These are phyloP conservation scores for Phytophthora pistaciae DNA, from an alignment of 352 stramenopile species.

Conservation along the genomic window DNA sequence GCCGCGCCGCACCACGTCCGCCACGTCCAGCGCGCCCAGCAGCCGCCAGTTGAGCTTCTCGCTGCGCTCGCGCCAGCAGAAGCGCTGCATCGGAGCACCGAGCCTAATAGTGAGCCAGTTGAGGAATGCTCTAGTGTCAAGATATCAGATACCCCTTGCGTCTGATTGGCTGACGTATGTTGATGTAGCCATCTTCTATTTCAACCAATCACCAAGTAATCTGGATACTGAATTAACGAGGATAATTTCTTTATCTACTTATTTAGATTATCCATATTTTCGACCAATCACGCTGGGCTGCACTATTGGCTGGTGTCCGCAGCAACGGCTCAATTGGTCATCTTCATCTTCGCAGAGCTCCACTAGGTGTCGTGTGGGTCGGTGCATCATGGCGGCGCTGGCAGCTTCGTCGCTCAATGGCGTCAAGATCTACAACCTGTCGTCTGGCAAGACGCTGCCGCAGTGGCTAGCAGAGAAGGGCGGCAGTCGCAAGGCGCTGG, in stretches of 20 bases:
- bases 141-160: slow-evolving; percentile 14
- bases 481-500: slow-evolving; percentile 42
- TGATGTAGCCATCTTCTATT: slow-evolving; percentile 17
- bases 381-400: slow-evolving; percentile 71
- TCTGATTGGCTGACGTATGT: slow-evolving; percentile 10
- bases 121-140: slow-evolving; percentile 12
- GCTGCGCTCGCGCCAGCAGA: slow-evolving; percentile 81
- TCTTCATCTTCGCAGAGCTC: background rate
- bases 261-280: background rate
- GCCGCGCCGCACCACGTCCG: slow-evolving; percentile 56
- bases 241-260: too few species aligned
- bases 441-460: slow-evolving; percentile 94
- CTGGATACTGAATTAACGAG: too few species aligned
- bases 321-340: background rate
- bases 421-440: slow-evolving; percentile 97
- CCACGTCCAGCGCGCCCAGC: slow-evolving; percentile 56
- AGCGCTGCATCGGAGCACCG: slow-evolving; percentile 37
- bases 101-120: slow-evolving; percentile 3
- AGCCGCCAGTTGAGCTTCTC: slow-evolving; percentile 82
- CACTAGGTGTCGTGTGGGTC: background rate
- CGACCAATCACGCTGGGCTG: slow-evolving; percentile 1
- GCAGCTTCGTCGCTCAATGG: slow-evolving; percentile 90
- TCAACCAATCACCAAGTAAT: slow-evolving; percentile 9
- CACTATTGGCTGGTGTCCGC: slow-evolving; percentile 13
- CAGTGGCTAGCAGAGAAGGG: slow-evolving; percentile 95